These are phyloP conservation scores for Zygosaccharomyces rouxii DNA, from an alignment of 805 yeast genomes.

Conservation along the genomic window DNA sequence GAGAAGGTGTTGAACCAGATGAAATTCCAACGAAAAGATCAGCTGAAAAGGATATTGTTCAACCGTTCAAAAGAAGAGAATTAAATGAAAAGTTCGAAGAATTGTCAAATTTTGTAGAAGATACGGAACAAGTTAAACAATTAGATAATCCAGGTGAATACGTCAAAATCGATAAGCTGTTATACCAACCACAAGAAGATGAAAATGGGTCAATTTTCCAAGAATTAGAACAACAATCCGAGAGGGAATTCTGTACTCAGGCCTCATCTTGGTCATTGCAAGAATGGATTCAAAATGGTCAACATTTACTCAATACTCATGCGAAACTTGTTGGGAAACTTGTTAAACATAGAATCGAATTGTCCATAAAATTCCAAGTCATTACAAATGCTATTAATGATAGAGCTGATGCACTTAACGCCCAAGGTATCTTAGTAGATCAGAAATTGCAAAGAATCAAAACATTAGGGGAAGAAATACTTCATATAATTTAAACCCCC, in stretches of 20 bases:
- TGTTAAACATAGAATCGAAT: slow-evolving; percentile 38
- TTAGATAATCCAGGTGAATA: slow-evolving; percentile 13
- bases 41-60: not conserved
- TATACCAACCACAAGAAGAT: slow-evolving; percentile 7
- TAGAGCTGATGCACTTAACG: slow-evolving; percentile 34
- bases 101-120: not conserved
- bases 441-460: slow-evolving; percentile 37
- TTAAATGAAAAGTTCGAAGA: slow-evolving; percentile 10
- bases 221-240: slow-evolving; percentile 17
- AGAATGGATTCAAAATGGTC: slow-evolving; percentile 41
- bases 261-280: slow-evolving; percentile 25
- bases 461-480: slow-evolving; percentile 41
- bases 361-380: slow-evolving; percentile 38
- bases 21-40: not conserved
- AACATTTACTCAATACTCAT: slow-evolving; percentile 34
- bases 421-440: slow-evolving; percentile 34
- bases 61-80: slow-evolving; percentile 7
- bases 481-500: slow-evolving; percentile 29
- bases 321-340: slow-evolving; percentile 34
- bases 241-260: slow-evolving; percentile 26
- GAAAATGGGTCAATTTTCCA: slow-evolving; percentile 9
- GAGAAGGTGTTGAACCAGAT: not conserved
- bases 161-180: slow-evolving; percentile 4
- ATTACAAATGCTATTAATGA: slow-evolving; percentile 39
- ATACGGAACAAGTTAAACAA: not conserved